phyloP scores from a whole-genome alignment of 192 early-diverging fungal species.

The Coemansia sp. region DNA sequence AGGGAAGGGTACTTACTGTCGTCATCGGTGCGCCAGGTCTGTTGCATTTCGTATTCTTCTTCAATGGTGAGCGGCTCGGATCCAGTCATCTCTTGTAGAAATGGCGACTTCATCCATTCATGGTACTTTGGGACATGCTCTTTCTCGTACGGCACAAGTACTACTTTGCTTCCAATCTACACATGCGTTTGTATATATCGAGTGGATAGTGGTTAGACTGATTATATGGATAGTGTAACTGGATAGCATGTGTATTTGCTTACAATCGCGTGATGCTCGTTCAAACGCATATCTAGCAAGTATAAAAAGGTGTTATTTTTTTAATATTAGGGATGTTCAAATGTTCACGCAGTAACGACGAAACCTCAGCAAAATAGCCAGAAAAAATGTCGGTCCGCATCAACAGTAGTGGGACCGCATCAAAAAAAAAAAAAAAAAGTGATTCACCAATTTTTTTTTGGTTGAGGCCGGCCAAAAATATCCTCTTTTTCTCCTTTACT shows the following conservation, averaged over 20 bases:
- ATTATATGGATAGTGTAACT: background rate
- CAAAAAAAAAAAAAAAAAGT: background rate
- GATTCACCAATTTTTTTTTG: constrained; percentile 30
- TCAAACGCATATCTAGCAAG: constrained; percentile 32
- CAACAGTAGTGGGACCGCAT: constrained; percentile 4
- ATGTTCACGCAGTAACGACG: background rate
- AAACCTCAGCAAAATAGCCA: background rate
- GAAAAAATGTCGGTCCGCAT: background rate
- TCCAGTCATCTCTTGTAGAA: constrained; percentile 92
- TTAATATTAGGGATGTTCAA: background rate
- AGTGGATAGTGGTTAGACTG: background rate
- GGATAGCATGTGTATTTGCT: constrained; percentile 4
- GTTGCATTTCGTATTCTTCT: constrained; percentile 96
- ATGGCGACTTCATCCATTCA: constrained; percentile 94
- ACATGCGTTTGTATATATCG: background rate
- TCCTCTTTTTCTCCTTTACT: constrained; percentile 6
- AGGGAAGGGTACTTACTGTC: constrained; percentile 60
- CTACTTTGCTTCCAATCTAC: constrained; percentile 64
- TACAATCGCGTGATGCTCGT: constrained; percentile 53
- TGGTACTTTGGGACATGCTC: constrained; percentile 92
- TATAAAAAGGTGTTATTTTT: background rate
- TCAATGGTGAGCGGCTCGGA: constrained; percentile 92
- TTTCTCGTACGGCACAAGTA: constrained; percentile 84
- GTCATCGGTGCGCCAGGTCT: constrained; percentile 83
- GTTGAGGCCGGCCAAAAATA: background rate